Conservation (phyloP, 495 filamentous ascomycete species). For the Aspergillus saccharolyticus region DNA sequence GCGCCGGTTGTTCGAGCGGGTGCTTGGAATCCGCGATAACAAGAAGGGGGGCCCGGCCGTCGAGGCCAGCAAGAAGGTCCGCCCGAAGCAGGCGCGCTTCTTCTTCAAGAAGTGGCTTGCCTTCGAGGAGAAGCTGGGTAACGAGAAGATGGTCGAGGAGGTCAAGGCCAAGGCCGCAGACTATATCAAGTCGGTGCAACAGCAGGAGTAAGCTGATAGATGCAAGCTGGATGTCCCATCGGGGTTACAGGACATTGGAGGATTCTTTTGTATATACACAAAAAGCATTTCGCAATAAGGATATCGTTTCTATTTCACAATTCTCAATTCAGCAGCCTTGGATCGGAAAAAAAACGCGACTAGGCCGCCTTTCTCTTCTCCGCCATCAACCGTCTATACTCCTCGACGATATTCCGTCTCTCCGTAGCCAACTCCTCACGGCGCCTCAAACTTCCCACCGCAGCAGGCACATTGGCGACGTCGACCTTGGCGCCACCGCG, state of each 20-base stretch:
- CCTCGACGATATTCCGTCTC: slow-evolving; percentile 71
- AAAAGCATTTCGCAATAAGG: slow-evolving; percentile 11
- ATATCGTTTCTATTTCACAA: neutral
- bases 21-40: slow-evolving; percentile 47
- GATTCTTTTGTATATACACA: slow-evolving; percentile 9
- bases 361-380: slow-evolving; percentile 45
- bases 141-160: slow-evolving; percentile 63
- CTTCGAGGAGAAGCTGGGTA: slow-evolving; percentile 69
- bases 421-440: slow-evolving; percentile 76
- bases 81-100: slow-evolving; percentile 67
- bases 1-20: slow-evolving; percentile 75
- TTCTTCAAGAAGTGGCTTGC: slow-evolving; percentile 81
- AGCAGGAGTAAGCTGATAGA: slow-evolving; percentile 27
- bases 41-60: slow-evolving; percentile 48
- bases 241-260: too few relatives aligned
- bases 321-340: neutral
- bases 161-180: slow-evolving; percentile 71
- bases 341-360: neutral
- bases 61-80: slow-evolving; percentile 47
- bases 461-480: slow-evolving; percentile 68
- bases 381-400: slow-evolving; percentile 76
- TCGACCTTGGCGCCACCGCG: slow-evolving; percentile 62
- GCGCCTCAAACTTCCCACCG: slow-evolving; percentile 71
- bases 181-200: slow-evolving; percentile 56
- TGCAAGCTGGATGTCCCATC: too few relatives aligned